Base-by-base conservation (phyloP, 2,329 filamentous ascomycete genomes). In the Lomentospora prolificans region DNA sequence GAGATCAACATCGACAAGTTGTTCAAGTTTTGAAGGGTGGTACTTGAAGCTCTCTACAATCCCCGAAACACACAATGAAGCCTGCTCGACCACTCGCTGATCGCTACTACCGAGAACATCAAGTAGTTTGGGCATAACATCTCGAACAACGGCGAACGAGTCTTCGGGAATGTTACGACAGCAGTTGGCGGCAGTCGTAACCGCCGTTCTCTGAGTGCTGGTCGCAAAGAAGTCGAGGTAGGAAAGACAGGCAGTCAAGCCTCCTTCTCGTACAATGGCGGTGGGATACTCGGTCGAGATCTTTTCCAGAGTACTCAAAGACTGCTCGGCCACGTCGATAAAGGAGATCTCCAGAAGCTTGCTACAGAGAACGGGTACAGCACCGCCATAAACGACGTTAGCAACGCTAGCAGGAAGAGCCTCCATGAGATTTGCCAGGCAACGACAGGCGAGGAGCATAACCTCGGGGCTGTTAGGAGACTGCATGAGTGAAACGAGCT, bases 211-310 rank as follows among this genome's bases (percentile, higher is more conserved):
- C 70, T 99, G 94, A 2, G 94, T 97, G 69, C 92, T 94, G 0
- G 94, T 99, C 14, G 92, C 87, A 65, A 99, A 99, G 72, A 99
- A 99, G 67, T 99, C 94, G 57, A 99, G 80, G 67, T 94, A 97
- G 0, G 89, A 95, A 61, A 99, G 74, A 65, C 94, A 99, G n/a
- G 94, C 94, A 1, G 89, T 95, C 60, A 99, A 76, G 9, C 94
- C 94, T 51, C 94, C 95, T 72, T 97, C 94, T 53, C 91, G 87
- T 48, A 99, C 94, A 63, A 99, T 99, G 56, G 89, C 90, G 3
- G 88, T 85, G 1, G 94, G 94, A 66, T 96, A 99, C 66, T 99
- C 94, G 57, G 92, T 84, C 0, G 94, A 99, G 52, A 99, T 96
- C 72, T 97, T 99, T 67, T 97, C 91, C 55, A 99, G 76, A 0